phyloP scores from a whole-genome alignment of 1,139 yeast species.

The Trichomonascaceae sp. region DNA sequence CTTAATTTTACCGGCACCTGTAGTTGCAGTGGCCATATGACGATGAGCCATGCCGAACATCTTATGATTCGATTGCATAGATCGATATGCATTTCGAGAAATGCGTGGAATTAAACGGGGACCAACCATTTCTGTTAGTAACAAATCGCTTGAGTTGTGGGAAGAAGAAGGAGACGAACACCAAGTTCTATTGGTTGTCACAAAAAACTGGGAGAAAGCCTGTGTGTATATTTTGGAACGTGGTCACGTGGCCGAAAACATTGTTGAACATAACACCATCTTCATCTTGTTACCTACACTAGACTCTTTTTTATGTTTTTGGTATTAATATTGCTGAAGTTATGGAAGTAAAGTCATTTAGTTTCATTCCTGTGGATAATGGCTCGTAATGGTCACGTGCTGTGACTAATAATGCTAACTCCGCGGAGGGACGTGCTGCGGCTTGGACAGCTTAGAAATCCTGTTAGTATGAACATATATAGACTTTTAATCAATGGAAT shows the following conservation, averaged over 20 bases:
- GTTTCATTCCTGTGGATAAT: not conserved
- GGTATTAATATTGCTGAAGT: too few species aligned
- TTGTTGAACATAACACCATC: not conserved
- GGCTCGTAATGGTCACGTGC: not conserved
- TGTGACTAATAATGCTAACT: not conserved
- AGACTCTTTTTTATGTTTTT: too few species aligned
- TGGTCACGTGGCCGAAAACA: not conserved
- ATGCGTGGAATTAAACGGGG: slow-evolving; percentile 90
- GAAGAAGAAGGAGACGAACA: slow-evolving; percentile 7
- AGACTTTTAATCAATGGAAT: too few species aligned
- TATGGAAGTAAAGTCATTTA: too few species aligned
- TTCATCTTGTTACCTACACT: too few species aligned
- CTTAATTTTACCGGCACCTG: slow-evolving; percentile 85
- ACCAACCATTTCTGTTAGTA: slow-evolving; percentile 35
- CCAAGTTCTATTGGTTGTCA: slow-evolving; percentile 6
- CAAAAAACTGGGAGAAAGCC: not conserved
- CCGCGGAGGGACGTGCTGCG: not conserved
- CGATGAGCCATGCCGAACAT: slow-evolving; percentile 51
- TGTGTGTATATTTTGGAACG: slow-evolving; percentile 11
- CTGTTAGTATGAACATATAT: too few species aligned
- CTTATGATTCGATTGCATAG: slow-evolving; percentile 71
- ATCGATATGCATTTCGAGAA: slow-evolving; percentile 85
- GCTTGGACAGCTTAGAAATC: too few species aligned
- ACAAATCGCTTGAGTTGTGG: slow-evolving; percentile 9
- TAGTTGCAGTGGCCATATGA: slow-evolving; percentile 84